These are phyloP conservation scores for Bothriochloa decipiens DNA, from an alignment of 176 grass and related monocot genomes.

Conservation along the genomic window DNA sequence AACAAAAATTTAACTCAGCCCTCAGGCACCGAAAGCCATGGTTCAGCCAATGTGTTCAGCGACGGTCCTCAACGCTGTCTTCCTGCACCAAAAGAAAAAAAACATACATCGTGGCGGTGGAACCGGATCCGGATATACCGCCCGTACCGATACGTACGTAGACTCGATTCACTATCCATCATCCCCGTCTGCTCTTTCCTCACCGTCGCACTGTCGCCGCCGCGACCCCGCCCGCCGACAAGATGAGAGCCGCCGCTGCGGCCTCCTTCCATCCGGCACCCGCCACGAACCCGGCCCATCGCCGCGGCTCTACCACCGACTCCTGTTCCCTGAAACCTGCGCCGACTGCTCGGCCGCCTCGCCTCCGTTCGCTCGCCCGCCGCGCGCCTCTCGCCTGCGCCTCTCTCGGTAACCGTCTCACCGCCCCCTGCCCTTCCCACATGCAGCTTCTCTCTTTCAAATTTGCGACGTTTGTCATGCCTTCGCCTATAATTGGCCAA, in stretches of 20 bases:
- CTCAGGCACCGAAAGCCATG: too few relatives aligned
- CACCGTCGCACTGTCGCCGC: neutral
- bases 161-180: neutral
- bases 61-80: too few relatives aligned
- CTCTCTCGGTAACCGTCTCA: slow-evolving; percentile 33
- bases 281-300: neutral
- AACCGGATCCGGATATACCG: too few relatives aligned
- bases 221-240: neutral
- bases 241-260: slow-evolving; percentile 18
- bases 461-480: neutral
- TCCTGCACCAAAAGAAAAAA: too few relatives aligned
- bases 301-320: neutral
- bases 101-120: too few relatives aligned
- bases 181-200: neutral
- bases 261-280: neutral
- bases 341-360: neutral
- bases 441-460: neutral
- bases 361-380: neutral
- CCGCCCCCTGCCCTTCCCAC: neutral
- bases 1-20: too few relatives aligned
- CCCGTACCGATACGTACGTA: too few relatives aligned
- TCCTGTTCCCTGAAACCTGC: neutral
- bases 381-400: neutral
- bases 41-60: too few relatives aligned
- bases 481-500: neutral